These are phyloP conservation scores for Nepenthes alata DNA, from an alignment of 179 eudicot species.

Conservation along the genomic window DNA sequence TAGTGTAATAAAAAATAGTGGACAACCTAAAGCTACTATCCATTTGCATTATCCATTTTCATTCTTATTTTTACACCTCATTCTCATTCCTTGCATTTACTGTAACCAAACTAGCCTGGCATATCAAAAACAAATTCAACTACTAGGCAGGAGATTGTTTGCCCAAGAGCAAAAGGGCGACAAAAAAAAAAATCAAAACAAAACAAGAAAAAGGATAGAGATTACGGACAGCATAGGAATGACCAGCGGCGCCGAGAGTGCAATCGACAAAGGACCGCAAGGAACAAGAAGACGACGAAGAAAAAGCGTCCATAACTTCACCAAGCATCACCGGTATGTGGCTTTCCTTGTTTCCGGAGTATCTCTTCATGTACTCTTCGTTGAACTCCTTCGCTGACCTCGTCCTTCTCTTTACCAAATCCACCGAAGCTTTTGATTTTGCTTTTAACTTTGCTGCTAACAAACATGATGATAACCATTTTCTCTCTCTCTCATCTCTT, in stretches of 20 bases:
- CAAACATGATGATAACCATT: not conserved
- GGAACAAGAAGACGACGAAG: constrained; percentile 19
- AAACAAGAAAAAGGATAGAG: not conserved
- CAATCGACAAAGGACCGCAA: constrained; percentile 74
- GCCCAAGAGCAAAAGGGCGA: not conserved
- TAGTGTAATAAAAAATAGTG: no score
- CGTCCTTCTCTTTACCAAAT: constrained; percentile 56
- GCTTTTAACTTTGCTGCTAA: not conserved
- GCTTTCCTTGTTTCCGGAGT: constrained; percentile 30
- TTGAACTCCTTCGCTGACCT: constrained; percentile 71
- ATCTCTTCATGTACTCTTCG: constrained; percentile 29
- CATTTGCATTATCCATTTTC: no score
- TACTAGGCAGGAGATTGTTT: no score
- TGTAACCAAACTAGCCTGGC: no score
- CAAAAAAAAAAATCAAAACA: not conserved
- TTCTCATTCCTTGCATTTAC: no score
- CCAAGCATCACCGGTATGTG: constrained; percentile 95
- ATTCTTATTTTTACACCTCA: no score
- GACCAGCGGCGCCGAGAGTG: constrained; percentile 93
- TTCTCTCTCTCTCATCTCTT: not conserved
- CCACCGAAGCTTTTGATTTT: constrained; percentile 5
- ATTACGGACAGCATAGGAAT: constrained; percentile 59
- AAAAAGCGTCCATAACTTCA: constrained; percentile 72
- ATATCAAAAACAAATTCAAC: no score
- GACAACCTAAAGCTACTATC: no score